Percentiles rank a stretch among this genome's conserved stretches.
These are phyloP conservation scores for Mesembryanthemum crystallinum DNA, from an alignment of 148 eudicot genomes.

Conservation along the genomic window DNA sequence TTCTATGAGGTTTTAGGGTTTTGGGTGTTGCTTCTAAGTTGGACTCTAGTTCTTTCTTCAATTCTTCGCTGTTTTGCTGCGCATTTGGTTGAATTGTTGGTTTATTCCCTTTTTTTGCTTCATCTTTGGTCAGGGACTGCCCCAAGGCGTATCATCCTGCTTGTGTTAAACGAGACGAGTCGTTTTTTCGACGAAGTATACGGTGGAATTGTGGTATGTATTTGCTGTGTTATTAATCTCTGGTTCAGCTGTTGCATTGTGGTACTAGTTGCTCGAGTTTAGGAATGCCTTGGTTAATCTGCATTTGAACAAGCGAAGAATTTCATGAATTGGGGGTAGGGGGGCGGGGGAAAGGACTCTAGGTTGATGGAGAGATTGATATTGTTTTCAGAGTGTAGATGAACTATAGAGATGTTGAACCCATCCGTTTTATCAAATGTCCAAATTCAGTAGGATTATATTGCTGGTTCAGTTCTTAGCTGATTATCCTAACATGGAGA, in stretches of 20 bases:
- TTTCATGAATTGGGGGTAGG: background rate
- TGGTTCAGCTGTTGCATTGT: background rate
- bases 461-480: background rate
- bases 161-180: slow-evolving; percentile 83
- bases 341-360: background rate
- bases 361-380: background rate
- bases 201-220: slow-evolving; percentile 83
- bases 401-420: background rate
- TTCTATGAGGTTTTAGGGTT: slow-evolving; percentile 17
- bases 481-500: background rate
- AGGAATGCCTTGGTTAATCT: background rate
- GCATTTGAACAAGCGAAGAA: background rate
- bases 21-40: background rate
- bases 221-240: background rate
- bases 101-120: background rate
- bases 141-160: slow-evolving; percentile 95
- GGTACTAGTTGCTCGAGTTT: background rate
- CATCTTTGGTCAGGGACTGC: slow-evolving; percentile 52
- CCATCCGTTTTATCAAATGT: background rate
- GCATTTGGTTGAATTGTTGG: background rate
- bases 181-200: slow-evolving; percentile 57
- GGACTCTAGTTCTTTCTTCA: background rate
- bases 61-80: slow-evolving; percentile 11
- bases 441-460: background rate
- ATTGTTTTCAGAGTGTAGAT: background rate